Evolutionary conservation across 176 grass and related monocot genomes (phyloP).

Genomic region (Bolboschoenus planiculmis): DNA sequence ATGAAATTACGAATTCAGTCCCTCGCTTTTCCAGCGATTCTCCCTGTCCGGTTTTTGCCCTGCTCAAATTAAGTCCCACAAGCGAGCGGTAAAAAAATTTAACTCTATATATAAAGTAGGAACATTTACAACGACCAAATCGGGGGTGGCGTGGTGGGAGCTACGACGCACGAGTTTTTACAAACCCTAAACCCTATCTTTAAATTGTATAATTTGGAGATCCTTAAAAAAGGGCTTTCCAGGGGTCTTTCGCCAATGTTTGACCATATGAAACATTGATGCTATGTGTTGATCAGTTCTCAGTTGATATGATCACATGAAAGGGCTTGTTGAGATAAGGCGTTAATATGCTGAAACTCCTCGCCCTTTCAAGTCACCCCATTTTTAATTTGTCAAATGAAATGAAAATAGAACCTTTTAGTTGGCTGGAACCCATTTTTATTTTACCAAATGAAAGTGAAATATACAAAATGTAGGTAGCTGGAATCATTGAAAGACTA

Average conservation of each 20-base stretch:
- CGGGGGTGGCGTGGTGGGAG: not conserved
- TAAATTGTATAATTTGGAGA: not conserved
- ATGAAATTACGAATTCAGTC: too few species aligned
- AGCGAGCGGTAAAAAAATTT: not conserved
- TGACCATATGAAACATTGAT: constrained; percentile 7
- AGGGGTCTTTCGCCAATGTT: constrained; percentile 15
- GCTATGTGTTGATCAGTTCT: not conserved
- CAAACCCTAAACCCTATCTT: constrained; percentile 16
- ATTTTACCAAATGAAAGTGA: too few species aligned
- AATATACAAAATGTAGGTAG: too few species aligned
- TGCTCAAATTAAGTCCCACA: not conserved
- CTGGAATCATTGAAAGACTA: too few species aligned
- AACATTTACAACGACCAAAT: rapidly evolving
- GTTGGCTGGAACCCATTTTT: too few species aligned
- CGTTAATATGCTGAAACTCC: constrained; percentile 6
- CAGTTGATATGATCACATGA: not conserved
- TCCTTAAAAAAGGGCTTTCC: not conserved
- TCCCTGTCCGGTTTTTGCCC: not conserved
- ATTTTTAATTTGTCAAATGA: not conserved
- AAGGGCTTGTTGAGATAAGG: constrained; percentile 6
- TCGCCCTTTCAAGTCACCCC: constrained; percentile 20
- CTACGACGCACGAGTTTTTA: not conserved
- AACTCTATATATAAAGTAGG: not conserved
- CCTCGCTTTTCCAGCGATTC: too few species aligned
- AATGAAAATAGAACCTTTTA: not conserved